Base-by-base conservation (phyloP, 331 rosid species). In the Stylosanthes scabra region DNA sequence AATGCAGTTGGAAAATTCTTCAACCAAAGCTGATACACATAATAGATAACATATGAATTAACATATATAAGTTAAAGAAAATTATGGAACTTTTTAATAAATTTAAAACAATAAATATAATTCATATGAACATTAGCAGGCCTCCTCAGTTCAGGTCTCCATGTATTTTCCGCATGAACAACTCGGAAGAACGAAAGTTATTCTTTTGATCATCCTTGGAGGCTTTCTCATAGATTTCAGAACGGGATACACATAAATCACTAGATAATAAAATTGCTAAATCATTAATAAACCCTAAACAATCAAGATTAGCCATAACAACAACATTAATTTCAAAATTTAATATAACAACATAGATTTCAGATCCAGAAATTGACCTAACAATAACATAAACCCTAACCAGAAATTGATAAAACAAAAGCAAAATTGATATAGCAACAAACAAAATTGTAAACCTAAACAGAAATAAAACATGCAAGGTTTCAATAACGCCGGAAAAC, bases 131-230 rank as follows among this genome's bases (percentile, higher is more conserved):
- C 9, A 55, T 9, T 15, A 10, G 29, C 9, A 82, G 65, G 83
- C 84, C 73, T 78, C 90, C 78, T 86, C 88, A 86, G 81, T 66
- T 81, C 84, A 84, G 80, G 85, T 75, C 82, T 78, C 79, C 86
- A 83, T 73, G 39, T 27, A 12, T 16, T 75, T 71, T 57, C 86
- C 70, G 37, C 83, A 81, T 15, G 68, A 10, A 66, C 12, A 47
- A 57, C 79, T 81, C 75, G 20, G 82, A 34, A 85, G 81, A 78
- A 84, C 74, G 65, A 85, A 81, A 84, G 73, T 74, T 42, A 64
- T 16, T 41, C 27, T 72, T 39, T 0, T 12, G 12, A 58, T 75
- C 74, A 80, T 86, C 85, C 62, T 77, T 73, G 64, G 82, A 82
- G 55, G 68, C 85, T 49, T 9, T 51, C 9, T 3, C 6, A 40